These are phyloP conservation scores for Kwoniella mangroviensis DNA, from an alignment of 768 basidiomycete genomes.

Conservation along the genomic window DNA sequence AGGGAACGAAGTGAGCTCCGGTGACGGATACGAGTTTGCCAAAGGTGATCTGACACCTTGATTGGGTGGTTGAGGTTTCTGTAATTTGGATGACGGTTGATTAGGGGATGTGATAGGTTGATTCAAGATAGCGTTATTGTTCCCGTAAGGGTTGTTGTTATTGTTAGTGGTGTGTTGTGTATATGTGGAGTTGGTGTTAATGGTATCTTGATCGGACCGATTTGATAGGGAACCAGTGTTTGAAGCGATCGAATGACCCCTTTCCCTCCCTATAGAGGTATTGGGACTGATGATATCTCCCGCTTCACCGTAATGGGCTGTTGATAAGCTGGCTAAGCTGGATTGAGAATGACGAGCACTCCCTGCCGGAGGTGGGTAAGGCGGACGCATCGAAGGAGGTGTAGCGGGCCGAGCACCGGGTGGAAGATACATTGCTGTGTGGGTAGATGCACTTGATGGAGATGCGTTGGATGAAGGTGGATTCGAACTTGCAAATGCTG, in stretches of 20 bases:
- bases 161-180: conserved; percentile 15
- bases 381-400: conserved; percentile 33
- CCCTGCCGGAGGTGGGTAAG: conserved; percentile 18
- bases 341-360: conserved; percentile 35
- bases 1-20: conserved; percentile 30
- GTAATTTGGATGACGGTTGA: conserved; percentile 19
- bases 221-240: conserved; percentile 18
- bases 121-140: conserved; percentile 7
- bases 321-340: conserved; percentile 29
- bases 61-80: conserved; percentile 15
- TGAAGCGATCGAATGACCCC: conserved; percentile 23
- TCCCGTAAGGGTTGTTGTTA: conserved; percentile 14
- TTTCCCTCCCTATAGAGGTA: conserved; percentile 7
- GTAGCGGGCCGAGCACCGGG: conserved; percentile 52
- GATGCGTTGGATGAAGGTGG: conserved; percentile 11
- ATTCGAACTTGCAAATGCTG: conserved; percentile 14
- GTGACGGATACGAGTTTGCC: conserved; percentile 30
- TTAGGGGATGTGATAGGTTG: conserved; percentile 2
- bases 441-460: conserved; percentile 22
- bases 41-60: conserved; percentile 38
- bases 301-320: conserved; percentile 25
- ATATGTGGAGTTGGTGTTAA: conserved; percentile 7
- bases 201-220: conserved; percentile 23
- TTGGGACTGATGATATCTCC: conserved; percentile 4
- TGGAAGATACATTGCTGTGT: conserved; percentile 40